Evolutionary conservation across 164 flowering plant species (phyloP).

Genomic region (Nelumbo lutea): DNA sequence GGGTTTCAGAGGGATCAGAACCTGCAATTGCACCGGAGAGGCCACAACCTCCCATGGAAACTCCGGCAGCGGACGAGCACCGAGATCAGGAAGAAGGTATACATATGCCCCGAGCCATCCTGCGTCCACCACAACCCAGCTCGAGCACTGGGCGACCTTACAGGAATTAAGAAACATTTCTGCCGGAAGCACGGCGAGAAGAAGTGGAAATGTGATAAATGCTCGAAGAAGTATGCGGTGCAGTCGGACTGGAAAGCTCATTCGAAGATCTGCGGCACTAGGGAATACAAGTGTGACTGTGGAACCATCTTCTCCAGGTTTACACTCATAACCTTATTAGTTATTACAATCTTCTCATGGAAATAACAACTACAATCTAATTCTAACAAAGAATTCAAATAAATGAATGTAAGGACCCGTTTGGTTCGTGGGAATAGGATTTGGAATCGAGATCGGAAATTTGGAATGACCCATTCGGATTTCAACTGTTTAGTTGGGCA

Average conservation of each 20-base stretch:
- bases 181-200: conserved; percentile 63
- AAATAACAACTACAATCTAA: not conserved
- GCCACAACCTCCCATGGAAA: conserved; percentile 74
- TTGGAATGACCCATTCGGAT: no score
- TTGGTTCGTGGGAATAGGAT: no score
- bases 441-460: no score
- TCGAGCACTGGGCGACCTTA: conserved; percentile 53
- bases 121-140: conserved; percentile 60
- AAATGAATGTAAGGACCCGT: no score
- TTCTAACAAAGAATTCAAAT: not conserved
- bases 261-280: conserved; percentile 51
- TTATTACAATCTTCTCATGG: not conserved
- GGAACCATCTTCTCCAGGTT: conserved; percentile 65
- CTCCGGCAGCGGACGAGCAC: conserved; percentile 40
- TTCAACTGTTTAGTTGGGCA: no score
- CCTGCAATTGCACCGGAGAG: conserved; percentile 53
- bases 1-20: conserved; percentile 66
- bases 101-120: conserved; percentile 49
- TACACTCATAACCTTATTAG: not conserved
- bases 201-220: conserved; percentile 66
- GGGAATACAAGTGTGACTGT: conserved; percentile 62
- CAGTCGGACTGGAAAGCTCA: conserved; percentile 72
- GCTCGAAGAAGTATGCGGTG: conserved; percentile 61
- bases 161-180: conserved; percentile 65
- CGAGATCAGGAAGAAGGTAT: conserved; percentile 45